A percentile compares a stretch with the other conserved stretches of the same genome.
Conservation (phyloP, 192 early-diverging fungal genomes). For the Podila epicladia region DNA sequence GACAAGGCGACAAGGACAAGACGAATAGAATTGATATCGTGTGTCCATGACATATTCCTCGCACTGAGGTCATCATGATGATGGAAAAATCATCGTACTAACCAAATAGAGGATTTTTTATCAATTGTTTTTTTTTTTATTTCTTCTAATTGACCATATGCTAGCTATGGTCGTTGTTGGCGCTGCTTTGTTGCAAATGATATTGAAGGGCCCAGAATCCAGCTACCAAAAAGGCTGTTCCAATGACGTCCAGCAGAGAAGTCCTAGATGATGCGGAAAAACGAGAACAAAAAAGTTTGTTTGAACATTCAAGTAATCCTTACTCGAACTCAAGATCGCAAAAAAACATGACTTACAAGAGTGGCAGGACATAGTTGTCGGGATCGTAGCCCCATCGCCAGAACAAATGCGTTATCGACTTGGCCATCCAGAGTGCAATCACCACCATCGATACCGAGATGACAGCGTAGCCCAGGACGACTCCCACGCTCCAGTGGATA, state of each 20-base stretch:
- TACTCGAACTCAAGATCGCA: not conserved
- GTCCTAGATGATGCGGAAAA: conserved; percentile 54
- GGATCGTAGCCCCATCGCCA: conserved; percentile 83
- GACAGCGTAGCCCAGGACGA: conserved; percentile 9
- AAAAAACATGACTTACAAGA: conserved; percentile 58
- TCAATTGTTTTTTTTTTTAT: no score
- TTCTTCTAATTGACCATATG: no score
- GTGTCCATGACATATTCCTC: no score
- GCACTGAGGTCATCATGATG: no score
- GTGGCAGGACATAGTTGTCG: conserved; percentile 75
- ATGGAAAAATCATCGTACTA: no score
- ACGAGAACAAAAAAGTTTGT: not conserved
- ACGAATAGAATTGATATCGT: no score
- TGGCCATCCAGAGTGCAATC: conserved; percentile 65
- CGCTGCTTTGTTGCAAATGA: no score
- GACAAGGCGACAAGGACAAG: no score
- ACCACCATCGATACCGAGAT: conserved; percentile 44
- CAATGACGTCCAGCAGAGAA: conserved; percentile 75
- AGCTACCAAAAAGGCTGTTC: conserved; percentile 67
- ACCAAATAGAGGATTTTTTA: no score
- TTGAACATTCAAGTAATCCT: not conserved
- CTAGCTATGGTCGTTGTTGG: no score
- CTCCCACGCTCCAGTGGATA: conserved; percentile 20
- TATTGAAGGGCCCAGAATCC: conserved; percentile 51
- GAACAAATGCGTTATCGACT: conserved; percentile 61